Percentiles rank a stretch among this genome's conserved stretches.
Evolutionary conservation across 2,329 filamentous ascomycete genomes (phyloP).

Genomic region (Didymella pomorum): DNA sequence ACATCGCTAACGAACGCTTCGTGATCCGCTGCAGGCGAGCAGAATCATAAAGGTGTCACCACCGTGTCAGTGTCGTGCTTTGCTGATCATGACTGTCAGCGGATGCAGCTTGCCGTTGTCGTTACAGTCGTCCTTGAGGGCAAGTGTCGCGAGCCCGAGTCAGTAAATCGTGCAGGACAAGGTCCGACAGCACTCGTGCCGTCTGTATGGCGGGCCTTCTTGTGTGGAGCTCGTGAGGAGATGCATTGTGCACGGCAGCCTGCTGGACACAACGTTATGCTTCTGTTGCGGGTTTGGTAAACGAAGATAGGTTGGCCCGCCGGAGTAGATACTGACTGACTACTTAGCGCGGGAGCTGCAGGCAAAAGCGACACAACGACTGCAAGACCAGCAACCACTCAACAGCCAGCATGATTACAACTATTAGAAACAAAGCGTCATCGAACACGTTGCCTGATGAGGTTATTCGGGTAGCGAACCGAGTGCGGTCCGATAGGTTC

Average conservation of each 20-base stretch:
- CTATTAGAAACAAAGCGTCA: neutral
- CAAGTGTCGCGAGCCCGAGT: conserved; percentile 18
- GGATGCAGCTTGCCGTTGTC: conserved; percentile 1
- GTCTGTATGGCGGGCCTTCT: conserved; percentile 5
- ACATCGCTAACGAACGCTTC: neutral
- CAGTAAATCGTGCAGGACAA: neutral
- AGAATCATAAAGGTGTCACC: neutral
- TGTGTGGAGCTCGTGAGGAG: neutral
- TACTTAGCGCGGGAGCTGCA: neutral
- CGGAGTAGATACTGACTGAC: neutral
- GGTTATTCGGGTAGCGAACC: neutral
- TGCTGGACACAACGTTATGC: neutral
- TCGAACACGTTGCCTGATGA: neutral
- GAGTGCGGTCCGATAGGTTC: conserved; percentile 6
- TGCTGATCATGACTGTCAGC: neutral
- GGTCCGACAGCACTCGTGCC: conserved; percentile 5
- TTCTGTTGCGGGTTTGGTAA: neutral
- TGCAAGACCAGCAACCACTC: neutral
- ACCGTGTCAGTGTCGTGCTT: neutral
- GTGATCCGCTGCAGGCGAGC: neutral
- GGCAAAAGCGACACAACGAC: neutral
- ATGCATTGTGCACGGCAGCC: neutral
- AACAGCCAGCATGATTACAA: neutral
- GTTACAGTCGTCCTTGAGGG: neutral
- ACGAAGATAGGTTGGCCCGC: neutral